Evolutionary conservation across 768 basidiomycete species (phyloP).

Genomic region (Russula olivacea): DNA sequence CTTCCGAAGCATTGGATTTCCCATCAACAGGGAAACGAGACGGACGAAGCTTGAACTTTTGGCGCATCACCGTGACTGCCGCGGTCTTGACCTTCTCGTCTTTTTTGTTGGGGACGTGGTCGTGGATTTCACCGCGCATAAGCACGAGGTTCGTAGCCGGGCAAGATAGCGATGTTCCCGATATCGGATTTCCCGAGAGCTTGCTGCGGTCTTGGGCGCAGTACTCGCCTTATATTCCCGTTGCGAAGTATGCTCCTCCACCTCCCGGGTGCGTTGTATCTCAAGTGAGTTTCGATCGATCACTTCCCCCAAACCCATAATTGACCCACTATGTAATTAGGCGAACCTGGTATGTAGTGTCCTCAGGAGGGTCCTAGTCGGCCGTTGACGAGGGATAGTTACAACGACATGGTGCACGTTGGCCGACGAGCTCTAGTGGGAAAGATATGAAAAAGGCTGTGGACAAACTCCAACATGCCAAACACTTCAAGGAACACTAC

Average conservation of each 20-base stretch:
- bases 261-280: slow-evolving; percentile 46
- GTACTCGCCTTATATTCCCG: slow-evolving; percentile 56
- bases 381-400: slow-evolving; percentile 39
- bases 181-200: slow-evolving; percentile 16
- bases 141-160: slow-evolving; percentile 28
- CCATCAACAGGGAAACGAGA: not conserved
- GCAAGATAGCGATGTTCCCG: not conserved
- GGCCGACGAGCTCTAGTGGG: slow-evolving; percentile 51
- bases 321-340: slow-evolving; percentile 31
- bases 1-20: not conserved
- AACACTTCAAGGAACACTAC: slow-evolving; percentile 38
- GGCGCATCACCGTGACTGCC: not conserved
- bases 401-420: slow-evolving; percentile 77
- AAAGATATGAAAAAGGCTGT: slow-evolving; percentile 43
- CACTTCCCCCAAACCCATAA: not conserved
- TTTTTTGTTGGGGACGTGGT: slow-evolving; percentile 8
- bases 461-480: slow-evolving; percentile 46
- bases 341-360: slow-evolving; percentile 50
- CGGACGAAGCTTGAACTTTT: not conserved
- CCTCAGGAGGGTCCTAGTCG: not conserved
- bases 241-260: slow-evolving; percentile 40
- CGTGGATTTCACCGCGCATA: slow-evolving; percentile 31
- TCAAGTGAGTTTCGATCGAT: slow-evolving; percentile 39
- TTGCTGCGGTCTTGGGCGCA: slow-evolving; percentile 42
- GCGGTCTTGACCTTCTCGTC: not conserved